Evolutionary conservation across 129 eudicot species (phyloP).

Genomic region (Flaveria linearis): DNA sequence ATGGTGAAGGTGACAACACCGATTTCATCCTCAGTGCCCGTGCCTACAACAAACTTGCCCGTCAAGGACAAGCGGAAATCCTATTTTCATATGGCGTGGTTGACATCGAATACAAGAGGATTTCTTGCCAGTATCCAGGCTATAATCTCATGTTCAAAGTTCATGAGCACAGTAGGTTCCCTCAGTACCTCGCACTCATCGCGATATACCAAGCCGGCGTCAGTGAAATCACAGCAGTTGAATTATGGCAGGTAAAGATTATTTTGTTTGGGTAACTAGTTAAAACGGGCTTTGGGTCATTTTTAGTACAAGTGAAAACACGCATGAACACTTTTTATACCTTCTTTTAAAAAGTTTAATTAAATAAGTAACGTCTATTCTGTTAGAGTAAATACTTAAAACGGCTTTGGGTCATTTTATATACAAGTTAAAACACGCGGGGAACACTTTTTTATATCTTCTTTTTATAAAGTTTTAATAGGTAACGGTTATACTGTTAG

Average conservation of each 20-base stretch:
- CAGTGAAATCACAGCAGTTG: constrained; percentile 60
- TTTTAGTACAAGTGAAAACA: too few species aligned
- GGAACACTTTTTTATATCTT: too few species aligned
- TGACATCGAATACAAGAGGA: constrained; percentile 59
- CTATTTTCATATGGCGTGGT: constrained; percentile 73
- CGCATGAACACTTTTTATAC: too few species aligned
- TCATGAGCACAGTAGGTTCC: constrained; percentile 67
- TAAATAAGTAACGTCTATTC: background rate
- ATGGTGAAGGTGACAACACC: constrained; percentile 74
- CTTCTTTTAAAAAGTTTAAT: too few species aligned
- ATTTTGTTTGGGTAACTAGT: background rate
- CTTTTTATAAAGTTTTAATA: too few species aligned
- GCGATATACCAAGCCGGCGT: constrained; percentile 68
- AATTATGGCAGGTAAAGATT: constrained; percentile 69
- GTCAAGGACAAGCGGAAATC: constrained; percentile 46
- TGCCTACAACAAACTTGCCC: constrained; percentile 72
- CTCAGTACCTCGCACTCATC: constrained; percentile 67
- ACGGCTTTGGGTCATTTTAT: background rate
- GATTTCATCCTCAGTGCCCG: constrained; percentile 67
- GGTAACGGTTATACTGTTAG: too few species aligned
- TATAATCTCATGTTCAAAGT: constrained; percentile 65
- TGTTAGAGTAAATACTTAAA: background rate
- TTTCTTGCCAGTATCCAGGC: constrained; percentile 67
- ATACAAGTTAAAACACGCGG: too few species aligned
- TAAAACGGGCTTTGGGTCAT: too few species aligned